A percentile compares a stretch with the other conserved stretches of the same genome.
Conservation (phyloP, 768 basidiomycete genomes). For the Amanita subjunquillea region DNA sequence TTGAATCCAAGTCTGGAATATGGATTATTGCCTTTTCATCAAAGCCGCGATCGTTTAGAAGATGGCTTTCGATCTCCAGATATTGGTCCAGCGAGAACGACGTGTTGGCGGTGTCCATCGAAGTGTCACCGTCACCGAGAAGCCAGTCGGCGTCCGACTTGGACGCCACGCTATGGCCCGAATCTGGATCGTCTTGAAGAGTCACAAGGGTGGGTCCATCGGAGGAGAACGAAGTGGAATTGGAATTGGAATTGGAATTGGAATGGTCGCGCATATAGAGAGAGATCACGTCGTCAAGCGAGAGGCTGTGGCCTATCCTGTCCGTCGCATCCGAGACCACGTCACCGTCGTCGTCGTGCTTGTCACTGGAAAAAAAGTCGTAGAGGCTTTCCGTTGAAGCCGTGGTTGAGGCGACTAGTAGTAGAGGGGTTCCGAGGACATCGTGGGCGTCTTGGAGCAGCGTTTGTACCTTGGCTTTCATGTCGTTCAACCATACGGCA, state of each 20-base stretch:
- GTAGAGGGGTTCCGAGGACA: not conserved
- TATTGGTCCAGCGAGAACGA: not conserved
- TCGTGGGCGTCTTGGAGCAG: constrained; percentile 1
- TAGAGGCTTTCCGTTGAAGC: not conserved
- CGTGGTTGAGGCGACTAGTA: not conserved
- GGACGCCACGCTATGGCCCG: not conserved
- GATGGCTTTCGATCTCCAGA: not conserved
- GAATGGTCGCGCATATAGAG: not conserved
- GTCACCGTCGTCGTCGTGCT: not conserved
- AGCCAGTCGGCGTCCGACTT: not conserved
- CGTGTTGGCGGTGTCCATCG: not conserved
- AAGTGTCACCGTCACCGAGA: not conserved
- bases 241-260: not conserved
- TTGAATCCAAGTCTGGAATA: not conserved
- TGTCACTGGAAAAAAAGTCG: not conserved
- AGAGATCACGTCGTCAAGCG: not conserved
- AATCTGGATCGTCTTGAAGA: not conserved
- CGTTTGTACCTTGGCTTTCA: constrained; percentile 4
- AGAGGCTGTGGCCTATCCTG: not conserved
- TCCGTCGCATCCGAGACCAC: too few species aligned
- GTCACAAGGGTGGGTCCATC: not conserved
- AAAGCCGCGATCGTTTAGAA: too few species aligned
- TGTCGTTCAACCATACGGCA: not conserved
- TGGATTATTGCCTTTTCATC: not conserved
- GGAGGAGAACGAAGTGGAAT: not conserved